These are phyloP conservation scores for Holtermanniella nyarrowii DNA, from an alignment of 768 basidiomycete species.

Conservation along the genomic window DNA sequence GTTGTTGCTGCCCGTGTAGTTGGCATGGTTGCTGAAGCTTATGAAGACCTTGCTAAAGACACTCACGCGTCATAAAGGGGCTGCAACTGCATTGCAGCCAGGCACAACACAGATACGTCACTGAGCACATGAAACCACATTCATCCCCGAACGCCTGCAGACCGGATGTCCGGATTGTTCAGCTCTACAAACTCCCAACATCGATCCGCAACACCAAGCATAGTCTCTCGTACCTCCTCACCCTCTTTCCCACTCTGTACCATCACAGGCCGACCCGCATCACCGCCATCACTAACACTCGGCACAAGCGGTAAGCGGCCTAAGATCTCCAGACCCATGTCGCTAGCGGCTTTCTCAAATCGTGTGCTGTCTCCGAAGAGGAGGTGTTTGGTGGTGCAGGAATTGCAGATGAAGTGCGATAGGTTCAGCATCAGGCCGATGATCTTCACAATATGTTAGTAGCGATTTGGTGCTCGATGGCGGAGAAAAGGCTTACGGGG, in stretches of 20 bases:
- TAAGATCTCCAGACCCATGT: slow-evolving; percentile 55
- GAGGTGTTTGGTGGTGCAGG: slow-evolving; percentile 55
- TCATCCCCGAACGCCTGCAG: not conserved
- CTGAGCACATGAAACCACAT: not conserved
- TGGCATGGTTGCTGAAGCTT: not conserved
- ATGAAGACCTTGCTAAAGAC: too few relatives aligned
- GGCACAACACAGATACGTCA: too few relatives aligned
- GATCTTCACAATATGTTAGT: slow-evolving; percentile 48
- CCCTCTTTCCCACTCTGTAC: slow-evolving; percentile 20
- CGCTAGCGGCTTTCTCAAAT: slow-evolving; percentile 53
- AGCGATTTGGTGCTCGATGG: not conserved
- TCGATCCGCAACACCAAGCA: slow-evolving; percentile 21
- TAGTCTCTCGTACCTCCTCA: slow-evolving; percentile 26
- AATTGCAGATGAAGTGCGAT: slow-evolving; percentile 68
- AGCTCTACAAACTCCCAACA: slow-evolving; percentile 19
- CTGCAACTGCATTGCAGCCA: too few relatives aligned
- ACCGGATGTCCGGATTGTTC: not conserved
- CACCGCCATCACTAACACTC: slow-evolving; percentile 61
- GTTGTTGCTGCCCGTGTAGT: not conserved
- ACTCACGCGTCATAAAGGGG: too few relatives aligned
- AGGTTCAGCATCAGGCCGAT: slow-evolving; percentile 80
- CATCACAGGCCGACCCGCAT: slow-evolving; percentile 49
- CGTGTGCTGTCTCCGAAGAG: slow-evolving; percentile 60
- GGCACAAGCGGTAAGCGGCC: slow-evolving; percentile 70
- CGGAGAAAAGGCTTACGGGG: slow-evolving; percentile 51